A percentile compares a stretch with the other conserved stretches of the same genome.
Conservation (phyloP, 441 rosid genomes). For the Populus hybrid region DNA sequence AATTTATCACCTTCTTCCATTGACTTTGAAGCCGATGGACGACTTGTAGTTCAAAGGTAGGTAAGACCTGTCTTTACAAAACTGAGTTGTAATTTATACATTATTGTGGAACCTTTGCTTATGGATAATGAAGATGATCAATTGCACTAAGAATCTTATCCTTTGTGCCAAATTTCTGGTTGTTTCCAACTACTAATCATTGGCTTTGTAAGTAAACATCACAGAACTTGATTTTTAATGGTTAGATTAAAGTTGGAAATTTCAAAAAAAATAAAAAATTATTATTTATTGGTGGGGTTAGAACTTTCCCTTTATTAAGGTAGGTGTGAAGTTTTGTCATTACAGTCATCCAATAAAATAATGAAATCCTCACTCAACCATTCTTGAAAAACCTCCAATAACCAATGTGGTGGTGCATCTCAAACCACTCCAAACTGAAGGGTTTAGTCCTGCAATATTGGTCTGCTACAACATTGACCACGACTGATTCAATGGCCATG, state of each 20-base stretch:
- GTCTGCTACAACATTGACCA: not conserved
- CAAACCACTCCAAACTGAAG: not conserved
- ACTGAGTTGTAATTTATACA: not conserved
- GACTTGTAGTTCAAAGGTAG: not conserved
- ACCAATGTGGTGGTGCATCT: not conserved
- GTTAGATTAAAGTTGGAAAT: not conserved
- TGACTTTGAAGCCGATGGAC: not conserved
- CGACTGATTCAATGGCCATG: not conserved
- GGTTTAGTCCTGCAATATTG: not conserved
- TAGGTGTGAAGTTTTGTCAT: not conserved
- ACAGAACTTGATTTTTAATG: not conserved
- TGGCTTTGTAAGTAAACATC: not conserved
- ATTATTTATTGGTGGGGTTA: not conserved
- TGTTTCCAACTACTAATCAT: not conserved
- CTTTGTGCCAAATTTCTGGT: not conserved
- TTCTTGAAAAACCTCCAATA: not conserved
- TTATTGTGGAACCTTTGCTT: not conserved
- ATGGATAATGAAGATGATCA: not conserved
- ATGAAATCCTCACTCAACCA: not conserved
- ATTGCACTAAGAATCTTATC: not conserved
- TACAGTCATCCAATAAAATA: not conserved
- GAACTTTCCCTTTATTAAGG: not conserved
- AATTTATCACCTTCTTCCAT: not conserved
- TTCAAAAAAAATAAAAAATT: not conserved
- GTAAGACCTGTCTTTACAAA: not conserved